These are phyloP conservation scores for Triticum dicoccoides DNA, from an alignment of 176 grass and related monocot species.

Conservation along the genomic window DNA sequence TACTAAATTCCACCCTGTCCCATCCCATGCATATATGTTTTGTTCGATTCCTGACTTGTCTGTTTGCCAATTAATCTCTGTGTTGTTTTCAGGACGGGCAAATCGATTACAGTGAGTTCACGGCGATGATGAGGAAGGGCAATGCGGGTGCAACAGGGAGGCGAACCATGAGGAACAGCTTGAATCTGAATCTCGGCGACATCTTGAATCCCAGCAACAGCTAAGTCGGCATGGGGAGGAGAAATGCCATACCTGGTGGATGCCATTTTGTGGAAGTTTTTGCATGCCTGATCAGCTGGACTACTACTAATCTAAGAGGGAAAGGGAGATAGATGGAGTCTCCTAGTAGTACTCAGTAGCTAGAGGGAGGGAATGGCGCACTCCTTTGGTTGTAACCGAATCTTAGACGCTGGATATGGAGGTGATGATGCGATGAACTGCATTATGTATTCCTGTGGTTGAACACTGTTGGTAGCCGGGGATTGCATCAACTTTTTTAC, in stretches of 20 bases:
- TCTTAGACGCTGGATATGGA: slow-evolving; percentile 2
- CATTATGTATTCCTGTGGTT: slow-evolving; percentile 13
- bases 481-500: not conserved
- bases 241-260: not conserved
- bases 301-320: slow-evolving; percentile 1
- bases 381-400: not conserved
- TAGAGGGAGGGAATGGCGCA: slow-evolving; percentile 21
- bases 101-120: slow-evolving; percentile 93
- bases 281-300: not conserved
- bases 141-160: slow-evolving; percentile 63
- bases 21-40: not conserved
- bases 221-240: not conserved
- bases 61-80: not conserved
- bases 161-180: slow-evolving; percentile 67
- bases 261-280: slow-evolving; percentile 28
- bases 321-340: slow-evolving; percentile 16
- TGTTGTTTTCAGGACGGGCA: slow-evolving; percentile 75
- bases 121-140: slow-evolving; percentile 94
- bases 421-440: slow-evolving; percentile 24
- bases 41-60: not conserved
- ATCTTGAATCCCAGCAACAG: slow-evolving; percentile 53
- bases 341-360: slow-evolving; percentile 18
- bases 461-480: slow-evolving; percentile 19
- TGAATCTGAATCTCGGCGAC: slow-evolving; percentile 71
- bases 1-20: not conserved